Base-by-base conservation (phyloP, 139 green algal genomes). In the Pseudopediastrum boryanum region DNA sequence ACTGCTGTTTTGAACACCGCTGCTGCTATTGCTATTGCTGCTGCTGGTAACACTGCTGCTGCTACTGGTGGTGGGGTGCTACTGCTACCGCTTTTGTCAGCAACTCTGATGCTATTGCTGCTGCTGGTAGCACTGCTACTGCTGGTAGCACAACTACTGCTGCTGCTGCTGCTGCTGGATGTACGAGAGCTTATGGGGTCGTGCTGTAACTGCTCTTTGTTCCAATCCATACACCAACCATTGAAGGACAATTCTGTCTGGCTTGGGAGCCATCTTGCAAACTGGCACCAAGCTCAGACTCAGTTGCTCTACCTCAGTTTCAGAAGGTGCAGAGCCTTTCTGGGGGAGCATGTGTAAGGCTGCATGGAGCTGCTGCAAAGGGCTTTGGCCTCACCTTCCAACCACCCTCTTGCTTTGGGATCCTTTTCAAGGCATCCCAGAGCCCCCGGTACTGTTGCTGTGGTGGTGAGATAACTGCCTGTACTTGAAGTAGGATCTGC, bases 401-500 rank as follows among this genome's bases (percentile, higher is more conserved):
- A 23, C 85, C 82, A 6, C 88, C 88, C 38, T 91, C 86, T 31
- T 72, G 27, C 1, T 54, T 25, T 1, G 83, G 80, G 16, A 93
- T 88, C n/a, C 74, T 16, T 12, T 52, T n/a, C 38, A 89, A 35
- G 4, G 81, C 86, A 58, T 93, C 81, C 35, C 43, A 36, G 3
- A 84, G 23, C 0, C 85, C 84, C 10, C 39, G 71, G 71, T 93
- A 93, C 16, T 78, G 80, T 39, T 85, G 39, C 0, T 63, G 70
- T 5, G 51, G 42, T 4, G 84, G 73, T 12, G 77, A 0, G 8
- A 43, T 77, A 71, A 89, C 73, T 35, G 68, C 56, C 73, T 91
- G 85, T 33, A 93, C 84, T 67, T 92, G 87, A 16, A 87, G 75
- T 9, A 93, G 72, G 33, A 92, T 91, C 87, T 91, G 86, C 38